A percentile compares a stretch with the other conserved stretches of the same genome.
phyloP scores from a whole-genome alignment of 495 filamentous ascomycete species.

The Penicillium coffeae region DNA sequence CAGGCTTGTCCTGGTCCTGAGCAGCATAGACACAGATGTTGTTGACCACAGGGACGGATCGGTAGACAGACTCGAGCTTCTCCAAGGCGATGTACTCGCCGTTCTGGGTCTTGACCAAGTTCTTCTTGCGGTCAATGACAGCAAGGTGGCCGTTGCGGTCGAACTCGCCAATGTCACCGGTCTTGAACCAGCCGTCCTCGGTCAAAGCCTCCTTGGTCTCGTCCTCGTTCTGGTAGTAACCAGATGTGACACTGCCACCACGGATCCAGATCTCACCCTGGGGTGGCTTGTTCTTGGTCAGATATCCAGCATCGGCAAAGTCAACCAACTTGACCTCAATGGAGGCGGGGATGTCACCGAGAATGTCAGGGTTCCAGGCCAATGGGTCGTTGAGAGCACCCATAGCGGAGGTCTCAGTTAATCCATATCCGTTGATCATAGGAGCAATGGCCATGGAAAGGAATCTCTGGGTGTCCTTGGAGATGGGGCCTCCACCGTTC shows the following conservation, averaged over 20 bases:
- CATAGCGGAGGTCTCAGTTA: constrained; percentile 95
- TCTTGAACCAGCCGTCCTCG: constrained; percentile 91
- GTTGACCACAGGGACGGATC: constrained; percentile 74
- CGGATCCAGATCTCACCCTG: constrained; percentile 95
- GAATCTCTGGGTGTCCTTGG: constrained; percentile 83
- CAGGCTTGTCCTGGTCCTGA: constrained; percentile 71
- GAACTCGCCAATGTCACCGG: constrained; percentile 92
- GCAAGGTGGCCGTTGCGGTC: constrained; percentile 73
- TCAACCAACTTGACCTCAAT: constrained; percentile 95
- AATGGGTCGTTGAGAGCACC: constrained; percentile 84
- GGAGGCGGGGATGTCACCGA: constrained; percentile 77
- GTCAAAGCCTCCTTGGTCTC: constrained; percentile 74
- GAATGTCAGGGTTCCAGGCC: constrained; percentile 79
- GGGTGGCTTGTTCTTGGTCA: constrained; percentile 78
- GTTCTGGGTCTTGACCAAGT: constrained; percentile 90
- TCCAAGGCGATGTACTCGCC: constrained; percentile 98
- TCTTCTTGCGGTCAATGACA: constrained; percentile 98
- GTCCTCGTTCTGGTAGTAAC: constrained; percentile 78
- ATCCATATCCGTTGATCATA: constrained; percentile 91
- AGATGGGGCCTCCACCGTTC: constrained; percentile 83
- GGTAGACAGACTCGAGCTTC: constrained; percentile 97
- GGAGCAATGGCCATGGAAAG: constrained; percentile 83
- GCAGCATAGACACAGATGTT: constrained; percentile 97
- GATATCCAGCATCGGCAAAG: constrained; percentile 90
- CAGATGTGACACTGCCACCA: constrained; percentile 64